Evolutionary conservation across 2,329 filamentous ascomycete genomes (phyloP), one percentile per base, ranked within the genome.

Genomic region (Ophiostoma ips): DNA sequence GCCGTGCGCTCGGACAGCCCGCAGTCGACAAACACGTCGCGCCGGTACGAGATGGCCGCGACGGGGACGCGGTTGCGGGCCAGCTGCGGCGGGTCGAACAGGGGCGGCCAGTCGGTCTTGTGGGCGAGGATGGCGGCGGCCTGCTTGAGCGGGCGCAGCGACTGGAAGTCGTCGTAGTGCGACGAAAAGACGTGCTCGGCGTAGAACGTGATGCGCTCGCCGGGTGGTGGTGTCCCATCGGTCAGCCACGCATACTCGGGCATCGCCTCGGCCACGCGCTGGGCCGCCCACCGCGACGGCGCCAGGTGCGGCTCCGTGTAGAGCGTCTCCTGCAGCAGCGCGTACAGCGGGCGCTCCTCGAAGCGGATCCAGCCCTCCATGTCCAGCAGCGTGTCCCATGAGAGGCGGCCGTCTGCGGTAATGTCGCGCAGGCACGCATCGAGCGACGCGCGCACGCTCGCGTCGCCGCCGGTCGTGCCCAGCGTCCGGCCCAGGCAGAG

Each of bases 181-280:
- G 55, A 57, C 4, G 21, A 55, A 49, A 54, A 58, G 18, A 60
- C 48, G 49, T 58, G 57, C 53, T 61, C 59, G 30, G 53, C 58
- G 1, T 54, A 55, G 34, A 60, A 44, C 4, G 18, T 21, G 35
- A 24, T 31, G 13, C 24, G 16, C 7, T n/a, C 5, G 8, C 15
- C 5, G 8, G 50, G 24, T 5, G 49, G 47, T 12, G 19, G 10
- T n/a, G 7, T 45, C 10, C 13, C 24, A 13, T 47, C 38, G 18
- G 8, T 15, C 13, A 59, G 53, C 55, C 55, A 57, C 53, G 48
- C 50, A 45, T 51, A 57, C 13, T 53, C 15, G 1, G 9, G 11
- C 10, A 46, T 28, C 2, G 15, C 9, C 5, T 18, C 13, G 21
- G 51, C 53, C 1, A 55, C 45, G 7, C 41, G 37, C n/a, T 44